Conservation (phyloP, 2,329 filamentous ascomycete genomes). For the Venturia asperata region DNA sequence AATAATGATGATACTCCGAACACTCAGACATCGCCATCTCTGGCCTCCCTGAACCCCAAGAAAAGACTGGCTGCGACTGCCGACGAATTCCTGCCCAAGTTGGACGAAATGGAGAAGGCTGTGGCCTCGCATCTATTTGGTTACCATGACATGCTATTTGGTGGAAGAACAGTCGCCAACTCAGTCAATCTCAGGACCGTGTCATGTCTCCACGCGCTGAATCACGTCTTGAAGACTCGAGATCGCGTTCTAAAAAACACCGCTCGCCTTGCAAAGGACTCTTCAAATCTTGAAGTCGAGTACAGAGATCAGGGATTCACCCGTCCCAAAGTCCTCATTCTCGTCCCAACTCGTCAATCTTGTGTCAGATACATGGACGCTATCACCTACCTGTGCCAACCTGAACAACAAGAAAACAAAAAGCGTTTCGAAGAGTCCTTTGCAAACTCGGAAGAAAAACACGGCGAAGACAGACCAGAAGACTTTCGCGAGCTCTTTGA, state of each 20-base stretch:
- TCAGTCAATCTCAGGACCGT: slow-evolving; percentile 62
- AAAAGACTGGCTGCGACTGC: slow-evolving; percentile 21
- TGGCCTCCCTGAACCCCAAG: slow-evolving; percentile 27
- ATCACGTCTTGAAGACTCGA: slow-evolving; percentile 89
- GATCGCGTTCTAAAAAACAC: slow-evolving; percentile 93
- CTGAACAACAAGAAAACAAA: slow-evolving; percentile 90
- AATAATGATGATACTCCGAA: slow-evolving; percentile 1
- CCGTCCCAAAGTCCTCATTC: slow-evolving; percentile 82
- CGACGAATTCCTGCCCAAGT: not conserved
- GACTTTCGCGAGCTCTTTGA: slow-evolving; percentile 87
- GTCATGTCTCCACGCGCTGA: slow-evolving; percentile 74
- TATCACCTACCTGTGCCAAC: slow-evolving; percentile 67
- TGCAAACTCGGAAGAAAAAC: slow-evolving; percentile 56
- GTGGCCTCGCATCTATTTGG: slow-evolving; percentile 64
- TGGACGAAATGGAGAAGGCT: slow-evolving; percentile 27
- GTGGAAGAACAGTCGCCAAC: slow-evolving; percentile 62
- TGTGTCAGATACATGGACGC: slow-evolving; percentile 71
- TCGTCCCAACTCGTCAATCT: slow-evolving; percentile 81
- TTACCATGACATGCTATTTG: slow-evolving; percentile 75
- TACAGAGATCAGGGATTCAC: slow-evolving; percentile 92
- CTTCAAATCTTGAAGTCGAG: slow-evolving; percentile 54
- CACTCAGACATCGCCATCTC: not conserved
- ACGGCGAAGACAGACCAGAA: slow-evolving; percentile 66
- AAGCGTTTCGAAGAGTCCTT: slow-evolving; percentile 87
- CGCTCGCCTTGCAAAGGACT: slow-evolving; percentile 61